Conservation (phyloP, 2,329 filamentous ascomycete species). For the Talaromyces sp. region DNA sequence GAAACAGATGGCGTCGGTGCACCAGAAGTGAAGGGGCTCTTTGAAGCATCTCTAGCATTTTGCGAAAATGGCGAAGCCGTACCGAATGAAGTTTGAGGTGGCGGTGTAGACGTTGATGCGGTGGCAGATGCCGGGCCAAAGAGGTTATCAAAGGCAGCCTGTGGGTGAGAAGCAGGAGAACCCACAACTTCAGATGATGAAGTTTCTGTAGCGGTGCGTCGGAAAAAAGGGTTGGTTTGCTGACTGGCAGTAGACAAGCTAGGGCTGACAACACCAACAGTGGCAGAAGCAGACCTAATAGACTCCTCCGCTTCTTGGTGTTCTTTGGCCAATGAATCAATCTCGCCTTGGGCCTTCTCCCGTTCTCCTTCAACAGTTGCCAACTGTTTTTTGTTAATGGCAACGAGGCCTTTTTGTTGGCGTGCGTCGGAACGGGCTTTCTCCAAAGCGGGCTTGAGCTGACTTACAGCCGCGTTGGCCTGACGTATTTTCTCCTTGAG, state of each 20-base stretch:
- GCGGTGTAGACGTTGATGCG: constrained; percentile 39
- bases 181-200: constrained; percentile 45
- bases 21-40: constrained; percentile 42
- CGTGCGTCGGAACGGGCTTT: constrained; percentile 88
- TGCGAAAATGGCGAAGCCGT: constrained; percentile 38
- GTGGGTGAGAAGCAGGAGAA: constrained; percentile 49
- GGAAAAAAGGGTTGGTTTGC: constrained; percentile 93
- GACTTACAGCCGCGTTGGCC: constrained; percentile 74
- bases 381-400: constrained; percentile 98
- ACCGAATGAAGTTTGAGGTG: constrained; percentile 58
- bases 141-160: constrained; percentile 77
- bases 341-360: constrained; percentile 79
- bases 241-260: constrained; percentile 56
- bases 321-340: constrained; percentile 61
- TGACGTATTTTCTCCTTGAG: constrained; percentile 84
- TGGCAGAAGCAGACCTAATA: constrained; percentile 31
- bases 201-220: constrained; percentile 49
- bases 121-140: constrained; percentile 66
- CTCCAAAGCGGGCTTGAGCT: constrained; percentile 85
- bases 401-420: constrained; percentile 92
- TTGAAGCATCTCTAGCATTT: constrained; percentile 35
- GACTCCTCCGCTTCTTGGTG: constrained; percentile 54
- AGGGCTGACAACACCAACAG: constrained; percentile 61
- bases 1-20: constrained; percentile 59
- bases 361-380: constrained; percentile 82